Base-by-base conservation (phyloP, 495 filamentous ascomycete species). In the Penicillium coprophilum region DNA sequence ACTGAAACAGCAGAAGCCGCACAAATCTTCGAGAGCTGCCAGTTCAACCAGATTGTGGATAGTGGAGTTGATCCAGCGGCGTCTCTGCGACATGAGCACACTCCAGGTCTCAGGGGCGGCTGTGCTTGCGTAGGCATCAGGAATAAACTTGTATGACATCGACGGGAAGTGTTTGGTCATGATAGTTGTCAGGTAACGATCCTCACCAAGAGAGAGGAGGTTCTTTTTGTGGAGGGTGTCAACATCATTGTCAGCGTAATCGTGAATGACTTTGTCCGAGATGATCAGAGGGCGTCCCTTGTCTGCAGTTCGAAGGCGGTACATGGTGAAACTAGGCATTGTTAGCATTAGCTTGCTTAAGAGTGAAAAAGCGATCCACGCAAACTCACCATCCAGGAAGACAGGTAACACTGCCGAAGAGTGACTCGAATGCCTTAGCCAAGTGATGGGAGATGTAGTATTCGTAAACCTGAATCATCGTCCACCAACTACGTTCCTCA, bases 151-250 rank as follows among this genome's bases (percentile, higher is more conserved):
- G 77, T 92, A 96, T 6, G 89, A 89, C 92, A 96, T 97, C 46
- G 80, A 71, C 4, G 95, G 93, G 79, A 96, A 96, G 71, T 97
- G 87, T 72, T 96, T 96, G 50, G 91, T 96, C 91, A 98, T 96
- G 43, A 98, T 81, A 0, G 94, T 98, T 10, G 94, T 98, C 50
- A 98, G 80, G 71, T 89, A 98, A 67, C 94, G 91, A 87, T 98
- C 94, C 74, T 98, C 94, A 69, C 94, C 94, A 23, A 98, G 85
- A 56, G 92, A 86, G 43, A 97, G 75, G 17, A 98, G 81, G 63
- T 98, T 98, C 85, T 98, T 98, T 80, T 96, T 97, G 77, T 98
- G 94, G 32, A 98, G 82, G 3, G 94, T 98, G 64, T 98, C 95
- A 20, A 97, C 87, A 65, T 88, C 77, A 66, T 85, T 88, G 59